Percentiles rank a stretch among this genome's conserved stretches.
phyloP scores from a whole-genome alignment of 495 filamentous ascomycete species.

The Hypoxylon fuscum region DNA sequence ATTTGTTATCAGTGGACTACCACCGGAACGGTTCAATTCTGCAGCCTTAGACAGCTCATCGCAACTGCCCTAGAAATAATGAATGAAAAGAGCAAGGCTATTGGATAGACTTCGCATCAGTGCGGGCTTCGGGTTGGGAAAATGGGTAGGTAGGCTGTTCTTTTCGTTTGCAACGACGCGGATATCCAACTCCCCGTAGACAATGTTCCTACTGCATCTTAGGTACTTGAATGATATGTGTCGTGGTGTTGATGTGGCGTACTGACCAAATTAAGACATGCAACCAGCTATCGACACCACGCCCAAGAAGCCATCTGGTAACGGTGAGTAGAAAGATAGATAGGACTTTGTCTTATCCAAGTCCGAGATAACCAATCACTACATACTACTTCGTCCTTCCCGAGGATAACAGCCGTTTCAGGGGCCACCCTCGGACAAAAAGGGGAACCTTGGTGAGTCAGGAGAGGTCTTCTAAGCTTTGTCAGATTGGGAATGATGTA shows the following conservation, averaged over 20 bases:
- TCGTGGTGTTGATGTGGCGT: constrained; percentile 23
- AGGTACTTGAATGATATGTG: background rate
- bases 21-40: constrained; percentile 22
- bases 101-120: constrained; percentile 8
- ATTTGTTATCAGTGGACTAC: constrained; percentile 6
- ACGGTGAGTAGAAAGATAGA: constrained; percentile 23
- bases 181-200: constrained; percentile 3
- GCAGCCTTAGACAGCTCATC: constrained; percentile 30
- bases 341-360: constrained; percentile 31
- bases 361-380: constrained; percentile 26
- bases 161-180: constrained; percentile 6
- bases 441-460: constrained; percentile 15
- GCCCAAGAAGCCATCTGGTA: background rate
- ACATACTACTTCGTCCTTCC: constrained; percentile 14
- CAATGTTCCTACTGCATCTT: constrained; percentile 5
- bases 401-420: constrained; percentile 7
- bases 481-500: constrained; percentile 31
- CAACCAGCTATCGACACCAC: constrained; percentile 21
- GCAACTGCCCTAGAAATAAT: constrained; percentile 15
- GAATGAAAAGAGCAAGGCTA: constrained; percentile 16
- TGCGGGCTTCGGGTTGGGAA: constrained; percentile 32
- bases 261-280: constrained; percentile 28
- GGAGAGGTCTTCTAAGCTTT: constrained; percentile 31
- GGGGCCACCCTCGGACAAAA: background rate
- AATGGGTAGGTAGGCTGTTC: background rate